Base-by-base conservation (phyloP, 768 basidiomycete species). In the Candolleomyces eurysporus region DNA sequence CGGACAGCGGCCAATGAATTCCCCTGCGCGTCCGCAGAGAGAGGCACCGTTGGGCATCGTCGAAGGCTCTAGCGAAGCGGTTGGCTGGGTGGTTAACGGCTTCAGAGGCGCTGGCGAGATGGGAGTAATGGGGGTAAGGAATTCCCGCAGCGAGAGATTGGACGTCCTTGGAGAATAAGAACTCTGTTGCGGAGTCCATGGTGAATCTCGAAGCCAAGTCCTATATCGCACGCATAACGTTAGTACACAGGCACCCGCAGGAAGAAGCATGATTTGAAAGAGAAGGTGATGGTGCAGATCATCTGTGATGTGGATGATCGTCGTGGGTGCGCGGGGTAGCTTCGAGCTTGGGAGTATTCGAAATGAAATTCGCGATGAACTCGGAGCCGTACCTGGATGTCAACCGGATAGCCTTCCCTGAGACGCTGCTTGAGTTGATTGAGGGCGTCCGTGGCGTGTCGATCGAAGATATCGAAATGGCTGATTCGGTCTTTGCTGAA, bases 151-250 rank as follows among this genome's bases (percentile, higher is more conserved):
- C 73, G 40, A 87, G 78, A 6, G 79, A 82, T 59, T 78, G 66
- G 14, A 87, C 82, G 64, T 80, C 78, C 39, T 76, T 73, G 6
- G 82, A 82, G 62, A 88, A 87, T 19, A 89, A 77, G 64, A 84
- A 87, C 57, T 85, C 82, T 0, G 85, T 83, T 3, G 85, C 85
- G 1, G 84, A 82, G 71, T 89, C 88, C 16, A 89, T 74, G 0
- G 87, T 87, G 69, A 88, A 87, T 1, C 80, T 76, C 2, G 74
- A 73, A 9, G 74, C 77, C 31, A 80, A 62, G 63, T 83, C 81
- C 77, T 80, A 46, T 11, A 36, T 3, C 8, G 36, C 36, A 5
- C 1, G 36, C 36, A 11, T 36, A 6, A 11, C 11, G 11, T 36
- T 36, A 36, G 36, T 36, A 36, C 36, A 36, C 11, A 36, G 36